Conservation (phyloP, 768 basidiomycete species). For the Hericium rajendrae region DNA sequence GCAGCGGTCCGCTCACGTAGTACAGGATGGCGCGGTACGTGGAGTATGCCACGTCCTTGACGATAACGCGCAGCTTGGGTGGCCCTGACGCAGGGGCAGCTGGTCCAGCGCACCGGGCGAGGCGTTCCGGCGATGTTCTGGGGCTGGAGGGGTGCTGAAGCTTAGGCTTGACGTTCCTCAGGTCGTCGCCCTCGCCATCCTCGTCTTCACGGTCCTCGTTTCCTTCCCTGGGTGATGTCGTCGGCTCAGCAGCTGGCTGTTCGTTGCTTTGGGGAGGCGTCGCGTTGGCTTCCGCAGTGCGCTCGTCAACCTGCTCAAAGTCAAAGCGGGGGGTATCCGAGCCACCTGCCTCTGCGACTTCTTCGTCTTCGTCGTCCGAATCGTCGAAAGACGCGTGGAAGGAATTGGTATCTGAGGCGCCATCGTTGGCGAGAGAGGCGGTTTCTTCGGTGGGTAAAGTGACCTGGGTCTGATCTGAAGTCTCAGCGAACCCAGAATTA, state of each 20-base stretch:
- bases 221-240: slow-evolving; percentile 9
- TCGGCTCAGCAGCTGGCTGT: slow-evolving; percentile 33
- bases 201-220: slow-evolving; percentile 10
- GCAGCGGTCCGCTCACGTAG: slow-evolving; percentile 38
- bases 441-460: slow-evolving; percentile 16
- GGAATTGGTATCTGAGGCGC: slow-evolving; percentile 39
- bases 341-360: slow-evolving; percentile 19
- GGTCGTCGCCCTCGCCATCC: not conserved
- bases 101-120: not conserved
- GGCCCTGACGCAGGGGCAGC: slow-evolving; percentile 24
- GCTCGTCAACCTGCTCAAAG: slow-evolving; percentile 4
- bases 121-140: slow-evolving; percentile 14
- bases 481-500: slow-evolving; percentile 59
- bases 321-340: slow-evolving; percentile 10
- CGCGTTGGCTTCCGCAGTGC: not conserved
- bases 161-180: slow-evolving; percentile 24
- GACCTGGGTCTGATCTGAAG: slow-evolving; percentile 22
- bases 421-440: slow-evolving; percentile 18
- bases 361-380: slow-evolving; percentile 42
- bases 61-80: slow-evolving; percentile 40
- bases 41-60: slow-evolving; percentile 49
- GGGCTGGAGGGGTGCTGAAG: slow-evolving; percentile 33
- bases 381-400: slow-evolving; percentile 31
- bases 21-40: slow-evolving; percentile 65
- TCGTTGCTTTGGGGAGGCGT: not conserved